phyloP scores from a whole-genome alignment of 1,284 basidiomycete genomes.

The Sanguinoderma infundibulare region DNA sequence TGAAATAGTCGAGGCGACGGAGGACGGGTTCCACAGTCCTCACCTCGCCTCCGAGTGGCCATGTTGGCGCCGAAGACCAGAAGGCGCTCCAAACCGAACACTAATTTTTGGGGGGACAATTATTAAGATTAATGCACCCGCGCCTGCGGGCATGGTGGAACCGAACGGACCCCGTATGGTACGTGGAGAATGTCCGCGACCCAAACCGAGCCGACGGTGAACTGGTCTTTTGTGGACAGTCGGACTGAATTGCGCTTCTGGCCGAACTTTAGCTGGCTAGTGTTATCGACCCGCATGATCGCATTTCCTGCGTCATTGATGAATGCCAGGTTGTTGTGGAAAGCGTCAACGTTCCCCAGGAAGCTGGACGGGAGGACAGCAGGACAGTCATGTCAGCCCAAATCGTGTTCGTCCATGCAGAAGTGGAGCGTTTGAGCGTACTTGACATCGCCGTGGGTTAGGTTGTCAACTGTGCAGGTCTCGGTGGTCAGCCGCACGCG shows the following conservation, averaged over 20 bases:
- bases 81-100: constrained; percentile 79
- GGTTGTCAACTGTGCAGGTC: constrained; percentile 57
- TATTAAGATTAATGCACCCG: background rate
- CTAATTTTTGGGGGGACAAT: constrained; percentile 34
- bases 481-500: background rate
- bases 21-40: constrained; percentile 13
- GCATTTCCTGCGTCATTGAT: constrained; percentile 66
- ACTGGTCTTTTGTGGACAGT: constrained; percentile 61
- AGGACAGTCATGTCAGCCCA: background rate
- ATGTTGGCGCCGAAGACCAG: constrained; percentile 64
- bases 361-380: constrained; percentile 44
- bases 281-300: constrained; percentile 77
- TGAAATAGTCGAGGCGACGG: background rate
- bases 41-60: constrained; percentile 63
- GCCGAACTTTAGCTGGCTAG: constrained; percentile 56
- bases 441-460: constrained; percentile 73
- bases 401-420: constrained; percentile 1
- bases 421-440: constrained; percentile 30
- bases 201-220: constrained; percentile 68
- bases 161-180: constrained; percentile 57
- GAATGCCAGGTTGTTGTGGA: constrained; percentile 59
- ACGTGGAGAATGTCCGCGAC: constrained; percentile 70
- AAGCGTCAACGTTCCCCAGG: constrained; percentile 53
- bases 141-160: background rate
- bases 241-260: constrained; percentile 75